Conservation (phyloP, 495 filamentous ascomycete genomes). For the Neurospora pannonica region DNA sequence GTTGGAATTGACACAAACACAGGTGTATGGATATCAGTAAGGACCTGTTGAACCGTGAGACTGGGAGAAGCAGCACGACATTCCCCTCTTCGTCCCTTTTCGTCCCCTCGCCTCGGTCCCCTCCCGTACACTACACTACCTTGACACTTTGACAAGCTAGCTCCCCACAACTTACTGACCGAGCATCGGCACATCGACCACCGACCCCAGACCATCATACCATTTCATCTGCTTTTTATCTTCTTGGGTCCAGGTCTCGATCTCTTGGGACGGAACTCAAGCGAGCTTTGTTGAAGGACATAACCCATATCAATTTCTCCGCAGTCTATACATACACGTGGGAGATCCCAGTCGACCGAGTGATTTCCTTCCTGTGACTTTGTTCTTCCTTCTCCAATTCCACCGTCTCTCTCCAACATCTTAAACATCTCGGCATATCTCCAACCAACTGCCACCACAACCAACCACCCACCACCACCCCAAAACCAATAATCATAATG, state of each 20-base stretch:
- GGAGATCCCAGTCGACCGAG: neutral
- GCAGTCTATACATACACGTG: neutral
- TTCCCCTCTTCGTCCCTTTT: neutral
- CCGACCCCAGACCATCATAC: neutral
- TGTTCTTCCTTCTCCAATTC: neutral
- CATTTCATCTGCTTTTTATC: neutral
- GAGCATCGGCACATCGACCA: neutral
- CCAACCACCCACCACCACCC: neutral
- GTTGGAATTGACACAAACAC: neutral
- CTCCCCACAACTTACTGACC: neutral
- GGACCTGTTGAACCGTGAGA: neutral
- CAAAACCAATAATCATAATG: conserved; percentile 2
- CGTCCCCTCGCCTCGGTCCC: neutral
- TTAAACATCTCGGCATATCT: neutral
- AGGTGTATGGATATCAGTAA: neutral
- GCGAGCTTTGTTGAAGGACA: neutral
- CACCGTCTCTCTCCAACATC: neutral
- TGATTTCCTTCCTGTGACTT: neutral
- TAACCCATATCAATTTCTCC: neutral
- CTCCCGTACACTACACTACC: neutral
- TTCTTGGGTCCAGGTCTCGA: neutral
- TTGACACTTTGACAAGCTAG: neutral
- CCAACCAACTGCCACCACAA: neutral
- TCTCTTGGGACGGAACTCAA: neutral
- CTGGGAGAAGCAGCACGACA: neutral